Percentiles rank a stretch among this genome's conserved stretches.
Conservation (phyloP, 202 grass and related monocot species). For the Musa balbisiana region DNA sequence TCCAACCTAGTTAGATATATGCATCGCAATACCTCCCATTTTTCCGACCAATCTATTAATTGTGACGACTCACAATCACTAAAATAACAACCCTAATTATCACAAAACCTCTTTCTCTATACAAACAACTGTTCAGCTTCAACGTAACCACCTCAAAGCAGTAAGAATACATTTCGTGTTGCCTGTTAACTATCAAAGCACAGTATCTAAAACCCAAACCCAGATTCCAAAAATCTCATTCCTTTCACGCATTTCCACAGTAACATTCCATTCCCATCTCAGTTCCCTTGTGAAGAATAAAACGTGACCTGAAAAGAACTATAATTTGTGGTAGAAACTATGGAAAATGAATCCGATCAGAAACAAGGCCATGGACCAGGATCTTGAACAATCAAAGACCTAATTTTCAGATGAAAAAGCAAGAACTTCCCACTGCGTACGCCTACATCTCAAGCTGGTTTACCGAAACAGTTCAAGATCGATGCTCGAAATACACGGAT, state of each 20-base stretch:
- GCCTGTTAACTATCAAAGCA: not conserved
- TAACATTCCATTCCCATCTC: not conserved
- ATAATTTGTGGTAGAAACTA: not conserved
- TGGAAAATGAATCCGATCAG: not conserved
- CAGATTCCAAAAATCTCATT: not conserved
- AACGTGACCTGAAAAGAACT: not conserved
- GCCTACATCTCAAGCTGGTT: not conserved
- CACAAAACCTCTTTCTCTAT: not conserved
- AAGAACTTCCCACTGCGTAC: not conserved
- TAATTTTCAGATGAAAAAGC: not conserved
- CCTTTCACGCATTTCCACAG: not conserved
- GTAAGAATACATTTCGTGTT: not conserved
- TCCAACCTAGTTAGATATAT: not conserved
- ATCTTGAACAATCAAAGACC: too few relatives aligned
- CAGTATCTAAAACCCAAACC: not conserved
- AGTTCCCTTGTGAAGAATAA: not conserved
- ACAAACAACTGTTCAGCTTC: not conserved
- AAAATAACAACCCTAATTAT: not conserved
- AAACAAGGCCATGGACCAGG: too few relatives aligned
- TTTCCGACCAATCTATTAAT: too few relatives aligned
- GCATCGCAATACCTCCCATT: not conserved
- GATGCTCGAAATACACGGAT: not conserved
- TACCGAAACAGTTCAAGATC: not conserved
- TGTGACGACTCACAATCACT: not conserved
- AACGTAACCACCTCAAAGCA: not conserved